Evolutionary conservation across 306 rosid genomes (phyloP), one percentile per base, ranked within the genome.

Genomic region (Cucumis hystrix): DNA sequence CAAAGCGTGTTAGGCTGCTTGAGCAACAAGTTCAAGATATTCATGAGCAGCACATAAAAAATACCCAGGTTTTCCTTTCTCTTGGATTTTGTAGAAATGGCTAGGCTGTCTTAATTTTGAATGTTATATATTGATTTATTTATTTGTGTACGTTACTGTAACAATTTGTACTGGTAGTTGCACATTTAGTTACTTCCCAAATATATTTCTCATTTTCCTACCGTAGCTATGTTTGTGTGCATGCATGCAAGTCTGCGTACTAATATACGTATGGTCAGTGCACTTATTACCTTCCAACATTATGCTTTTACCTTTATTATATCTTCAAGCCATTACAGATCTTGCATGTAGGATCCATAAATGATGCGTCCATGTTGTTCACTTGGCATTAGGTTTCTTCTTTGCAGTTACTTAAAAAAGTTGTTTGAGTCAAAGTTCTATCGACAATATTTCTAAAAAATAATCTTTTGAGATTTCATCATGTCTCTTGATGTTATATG

Each of bases 1-100:
- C 30, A 52, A 78, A 71, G 20, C 81, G 56, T 63, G 79, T 78
- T 49, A 85, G 83, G 84, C 77, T n/a, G 33, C 88, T 92, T 70
- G 85, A 92, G 84, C 88, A 77, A 79, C 96, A 90, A 84, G 83
- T 88, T 69, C 84, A 81, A 68, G 94, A 88, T 64, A 84, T 87
- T 54, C 87, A 79, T 30, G 97, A 94, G 80, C 92, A 84, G 86
- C 88, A 92, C 66, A 77, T 20, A 6, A 86, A 83, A 87, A 80
- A 80, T 70, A 88, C 97, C 51, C 96, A 92, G 98, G 98, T 94
- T 79, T 79, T 78, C 68, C 37, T 58, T 30, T 83, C 78, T 75
- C 76, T 37, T 55, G 64, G 77, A 78, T 74, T 56, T 59, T 13
- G n/a, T 40, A 70, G 66, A 54, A 33, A 80, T 23, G 35, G 33